These are phyloP conservation scores for Colletotrichum horii DNA, from an alignment of 2,329 filamentous ascomycete species.

Conservation along the genomic window DNA sequence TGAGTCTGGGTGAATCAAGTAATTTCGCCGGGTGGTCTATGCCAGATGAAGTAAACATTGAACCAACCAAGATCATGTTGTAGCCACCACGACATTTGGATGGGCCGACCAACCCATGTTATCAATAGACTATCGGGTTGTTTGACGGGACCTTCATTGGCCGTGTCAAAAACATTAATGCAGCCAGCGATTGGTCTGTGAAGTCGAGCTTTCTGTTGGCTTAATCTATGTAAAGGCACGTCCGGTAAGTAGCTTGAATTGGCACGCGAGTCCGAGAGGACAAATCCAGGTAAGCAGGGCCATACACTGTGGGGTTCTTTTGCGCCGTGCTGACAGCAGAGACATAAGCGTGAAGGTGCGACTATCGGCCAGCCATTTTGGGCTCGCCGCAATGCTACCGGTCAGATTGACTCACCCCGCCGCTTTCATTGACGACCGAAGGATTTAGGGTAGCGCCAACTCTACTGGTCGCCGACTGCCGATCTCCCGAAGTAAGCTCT, in stretches of 20 bases:
- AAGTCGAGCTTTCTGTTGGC: not conserved
- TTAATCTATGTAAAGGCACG: not conserved
- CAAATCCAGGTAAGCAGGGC: not conserved
- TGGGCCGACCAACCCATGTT: not conserved
- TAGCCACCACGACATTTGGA: not conserved
- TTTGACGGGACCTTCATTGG: not conserved
- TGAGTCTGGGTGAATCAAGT: not conserved
- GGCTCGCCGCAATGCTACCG: not conserved
- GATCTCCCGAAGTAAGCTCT: not conserved
- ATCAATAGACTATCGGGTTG: not conserved
- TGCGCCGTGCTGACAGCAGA: not conserved
- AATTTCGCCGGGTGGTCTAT: too few relatives aligned
- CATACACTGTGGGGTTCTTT: not conserved
- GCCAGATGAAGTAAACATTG: too few relatives aligned
- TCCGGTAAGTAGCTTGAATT: not conserved
- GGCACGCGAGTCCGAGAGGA: not conserved
- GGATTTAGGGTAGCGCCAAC: not conserved
- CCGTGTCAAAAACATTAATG: not conserved
- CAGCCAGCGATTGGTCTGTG: not conserved
- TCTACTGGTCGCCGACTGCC: fast-evolving
- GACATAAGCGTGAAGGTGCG: not conserved
- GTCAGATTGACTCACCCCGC: not conserved
- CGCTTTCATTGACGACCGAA: not conserved
- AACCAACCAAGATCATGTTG: too few relatives aligned
- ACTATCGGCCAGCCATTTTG: not conserved